phyloP scores from a whole-genome alignment of 2,329 filamentous ascomycete species.

The Nemania abortiva region DNA sequence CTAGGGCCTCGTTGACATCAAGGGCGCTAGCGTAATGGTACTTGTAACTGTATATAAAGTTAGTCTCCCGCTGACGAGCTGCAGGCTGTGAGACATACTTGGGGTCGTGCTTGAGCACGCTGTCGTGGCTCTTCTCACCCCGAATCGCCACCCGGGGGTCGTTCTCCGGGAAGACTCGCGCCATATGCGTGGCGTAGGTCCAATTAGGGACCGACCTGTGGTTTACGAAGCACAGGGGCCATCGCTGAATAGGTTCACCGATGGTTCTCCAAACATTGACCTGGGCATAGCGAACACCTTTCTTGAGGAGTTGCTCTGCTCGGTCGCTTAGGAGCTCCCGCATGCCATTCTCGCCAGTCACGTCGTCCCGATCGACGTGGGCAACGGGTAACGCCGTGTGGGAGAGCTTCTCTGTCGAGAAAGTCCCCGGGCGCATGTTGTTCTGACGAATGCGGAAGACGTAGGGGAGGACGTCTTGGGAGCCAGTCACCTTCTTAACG shows the following conservation, averaged over 20 bases:
- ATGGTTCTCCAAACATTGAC: constrained; percentile 50
- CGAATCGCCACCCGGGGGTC: constrained; percentile 47
- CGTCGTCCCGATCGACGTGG: constrained; percentile 46
- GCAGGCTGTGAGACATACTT: constrained; percentile 37
- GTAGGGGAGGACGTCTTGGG: constrained; percentile 46
- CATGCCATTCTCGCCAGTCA: constrained; percentile 45
- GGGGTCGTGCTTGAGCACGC: constrained; percentile 48
- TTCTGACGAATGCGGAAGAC: constrained; percentile 49
- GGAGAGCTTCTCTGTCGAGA: constrained; percentile 45
- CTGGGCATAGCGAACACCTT: constrained; percentile 46
- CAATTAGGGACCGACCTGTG: constrained; percentile 43
- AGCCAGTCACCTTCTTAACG: constrained; percentile 47
- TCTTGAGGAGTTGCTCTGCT: constrained; percentile 45
- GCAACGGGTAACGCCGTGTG: constrained; percentile 47
- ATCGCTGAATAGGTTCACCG: constrained; percentile 45
- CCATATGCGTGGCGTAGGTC: constrained; percentile 46
- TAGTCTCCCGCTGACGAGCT: constrained; percentile 20
- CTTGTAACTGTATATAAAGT: constrained; percentile 42
- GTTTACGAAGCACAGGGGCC: constrained; percentile 49
- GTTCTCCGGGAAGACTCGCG: constrained; percentile 46
- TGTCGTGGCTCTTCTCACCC: constrained; percentile 47
- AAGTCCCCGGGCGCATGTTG: constrained; percentile 44
- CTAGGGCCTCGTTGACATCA: constrained; percentile 46
- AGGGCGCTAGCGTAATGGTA: constrained; percentile 49
- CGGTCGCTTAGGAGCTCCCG: constrained; percentile 45